Conservation (phyloP, 768 basidiomycete species). For the Tephrocybe sp. region DNA sequence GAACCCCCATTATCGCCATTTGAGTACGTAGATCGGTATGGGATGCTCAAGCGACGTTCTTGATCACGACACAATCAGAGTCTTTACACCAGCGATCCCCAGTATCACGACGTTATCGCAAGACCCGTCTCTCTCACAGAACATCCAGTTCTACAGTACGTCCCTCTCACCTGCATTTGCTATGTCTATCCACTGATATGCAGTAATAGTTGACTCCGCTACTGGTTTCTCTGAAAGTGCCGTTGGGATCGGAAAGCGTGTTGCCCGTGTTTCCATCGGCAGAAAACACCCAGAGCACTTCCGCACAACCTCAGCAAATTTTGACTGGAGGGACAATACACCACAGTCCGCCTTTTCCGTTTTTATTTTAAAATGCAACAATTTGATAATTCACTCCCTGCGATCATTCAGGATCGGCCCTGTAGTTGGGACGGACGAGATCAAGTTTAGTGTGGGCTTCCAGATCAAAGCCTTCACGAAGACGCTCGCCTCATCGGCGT, state of each 20-base stretch:
- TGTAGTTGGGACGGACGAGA: slow-evolving; percentile 6
- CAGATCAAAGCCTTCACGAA: slow-evolving; percentile 2
- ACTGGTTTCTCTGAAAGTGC: slow-evolving; percentile 5
- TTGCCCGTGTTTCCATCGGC: slow-evolving; percentile 7
- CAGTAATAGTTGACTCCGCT: slow-evolving; percentile 10
- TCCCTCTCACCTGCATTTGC: neutral
- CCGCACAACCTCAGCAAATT: slow-evolving; percentile 3
- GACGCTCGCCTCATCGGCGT: slow-evolving; percentile 12
- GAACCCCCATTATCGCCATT: too few species aligned
- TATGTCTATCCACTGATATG: neutral
- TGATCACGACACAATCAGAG: neutral
- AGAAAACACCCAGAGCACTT: neutral
- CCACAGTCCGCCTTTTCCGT: slow-evolving; percentile 5
- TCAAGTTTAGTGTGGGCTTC: slow-evolving; percentile 14
- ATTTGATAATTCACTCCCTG: too few species aligned
- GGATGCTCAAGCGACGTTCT: too few species aligned
- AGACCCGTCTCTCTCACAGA: neutral
- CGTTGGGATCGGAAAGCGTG: neutral
- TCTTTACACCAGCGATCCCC: neutral
- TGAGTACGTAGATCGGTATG: too few species aligned
- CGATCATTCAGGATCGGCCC: slow-evolving; percentile 18
- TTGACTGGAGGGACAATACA: slow-evolving; percentile 14
- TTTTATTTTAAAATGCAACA: neutral
- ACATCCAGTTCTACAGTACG: slow-evolving; percentile 20
- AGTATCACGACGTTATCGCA: neutral